Percentiles rank a stretch among this genome's conserved stretches.
Conservation (phyloP, 257 asterid genomes). For the Anisodus tanguticus region DNA sequence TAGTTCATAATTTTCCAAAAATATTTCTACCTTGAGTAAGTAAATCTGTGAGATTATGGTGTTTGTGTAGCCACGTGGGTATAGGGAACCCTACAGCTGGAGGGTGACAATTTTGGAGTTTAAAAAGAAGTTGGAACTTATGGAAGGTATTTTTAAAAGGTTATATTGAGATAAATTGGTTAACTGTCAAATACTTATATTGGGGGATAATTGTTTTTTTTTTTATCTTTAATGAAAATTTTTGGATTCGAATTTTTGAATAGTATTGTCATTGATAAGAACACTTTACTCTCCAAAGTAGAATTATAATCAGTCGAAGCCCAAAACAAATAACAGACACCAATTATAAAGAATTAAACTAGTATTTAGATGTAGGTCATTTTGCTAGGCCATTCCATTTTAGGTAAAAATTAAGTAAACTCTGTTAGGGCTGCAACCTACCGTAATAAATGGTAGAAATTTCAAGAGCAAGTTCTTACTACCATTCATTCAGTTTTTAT, state of each 20-base stretch:
- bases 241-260: neutral
- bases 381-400: constrained; percentile 70
- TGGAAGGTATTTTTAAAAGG: constrained; percentile 12
- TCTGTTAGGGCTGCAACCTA: constrained; percentile 73
- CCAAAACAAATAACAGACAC: rapidly evolving
- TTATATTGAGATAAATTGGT: constrained; percentile 19
- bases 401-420: constrained; percentile 62
- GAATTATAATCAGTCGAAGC: neutral
- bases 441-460: constrained; percentile 63
- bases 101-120: constrained; percentile 32
- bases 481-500: neutral
- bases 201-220: neutral
- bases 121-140: constrained; percentile 32
- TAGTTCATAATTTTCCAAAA: neutral
- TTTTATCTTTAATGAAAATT: neutral
- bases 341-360: neutral
- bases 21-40: neutral
- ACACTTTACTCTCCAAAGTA: neutral
- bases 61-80: constrained; percentile 59
- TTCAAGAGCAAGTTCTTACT: constrained; percentile 23
- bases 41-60: constrained; percentile 37
- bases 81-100: neutral
- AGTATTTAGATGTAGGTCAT: constrained; percentile 65
- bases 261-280: neutral
- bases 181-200: neutral